Conservation (phyloP, 345 rosid genomes). For the Toxicodendron radicans region DNA sequence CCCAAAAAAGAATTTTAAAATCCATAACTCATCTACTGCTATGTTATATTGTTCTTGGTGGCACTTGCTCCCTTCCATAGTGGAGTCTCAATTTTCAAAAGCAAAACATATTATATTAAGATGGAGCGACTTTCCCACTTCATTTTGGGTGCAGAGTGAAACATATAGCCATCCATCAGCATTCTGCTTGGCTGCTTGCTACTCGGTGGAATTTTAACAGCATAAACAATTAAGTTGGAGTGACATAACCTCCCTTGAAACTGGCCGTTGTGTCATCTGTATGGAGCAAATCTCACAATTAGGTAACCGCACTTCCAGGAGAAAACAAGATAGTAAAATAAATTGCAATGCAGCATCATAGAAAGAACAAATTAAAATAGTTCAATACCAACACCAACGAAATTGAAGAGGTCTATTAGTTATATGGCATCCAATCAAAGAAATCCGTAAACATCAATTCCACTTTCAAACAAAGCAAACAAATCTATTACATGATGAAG, state of each 20-base stretch:
- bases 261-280: not conserved
- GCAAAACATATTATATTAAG: not conserved
- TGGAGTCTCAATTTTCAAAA: conserved; percentile 5
- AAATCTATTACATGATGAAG: not conserved
- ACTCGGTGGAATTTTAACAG: not conserved
- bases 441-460: not conserved
- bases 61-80: not conserved
- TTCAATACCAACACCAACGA: too few species aligned
- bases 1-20: not conserved
- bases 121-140: not conserved
- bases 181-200: not conserved
- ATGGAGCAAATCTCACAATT: not conserved
- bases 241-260: not conserved
- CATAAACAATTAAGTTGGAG: not conserved
- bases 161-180: not conserved
- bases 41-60: not conserved
- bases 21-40: not conserved
- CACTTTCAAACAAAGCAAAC: not conserved
- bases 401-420: not conserved
- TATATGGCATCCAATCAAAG: not conserved
- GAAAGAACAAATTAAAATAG: not conserved
- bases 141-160: not conserved
- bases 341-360: not conserved
- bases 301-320: not conserved
- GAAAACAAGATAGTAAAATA: not conserved